Evolutionary conservation across 805 yeast genomes (phyloP).

Genomic region (Starmerella riodocensis): DNA sequence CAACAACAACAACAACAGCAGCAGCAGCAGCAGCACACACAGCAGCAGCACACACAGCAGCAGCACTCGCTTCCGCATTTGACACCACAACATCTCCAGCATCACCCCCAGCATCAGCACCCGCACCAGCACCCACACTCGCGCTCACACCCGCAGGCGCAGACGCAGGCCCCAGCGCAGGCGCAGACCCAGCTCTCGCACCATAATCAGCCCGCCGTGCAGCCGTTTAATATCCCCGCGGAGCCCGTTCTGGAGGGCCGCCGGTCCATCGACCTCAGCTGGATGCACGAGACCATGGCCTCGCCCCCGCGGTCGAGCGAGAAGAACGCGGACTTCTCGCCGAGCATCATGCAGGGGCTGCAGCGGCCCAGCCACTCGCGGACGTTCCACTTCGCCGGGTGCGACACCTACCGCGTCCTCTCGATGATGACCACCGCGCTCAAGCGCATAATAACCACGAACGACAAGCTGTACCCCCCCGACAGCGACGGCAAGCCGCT

Average conservation of each 20-base stretch:
- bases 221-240: conserved; percentile 8
- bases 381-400: conserved; percentile 57
- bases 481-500: conserved; percentile 24
- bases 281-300: conserved; percentile 13
- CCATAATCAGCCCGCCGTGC: background rate
- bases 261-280: conserved; percentile 7
- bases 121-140: too few relatives aligned
- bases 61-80: too few relatives aligned
- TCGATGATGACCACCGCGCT: conserved; percentile 74
- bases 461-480: conserved; percentile 68
- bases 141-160: too few relatives aligned
- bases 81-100: too few relatives aligned
- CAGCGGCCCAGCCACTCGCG: conserved; percentile 10
- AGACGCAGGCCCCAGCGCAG: background rate
- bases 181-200: background rate
- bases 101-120: too few relatives aligned
- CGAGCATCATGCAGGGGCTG: conserved; percentile 10
- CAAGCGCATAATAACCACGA: conserved; percentile 78
- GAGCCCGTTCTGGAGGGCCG: conserved; percentile 16
- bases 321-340: conserved; percentile 7
- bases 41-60: background rate
- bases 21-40: conserved; percentile 2
- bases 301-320: conserved; percentile 13
- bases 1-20: background rate
- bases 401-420: conserved; percentile 67